phyloP scores from a whole-genome alignment of 2,329 filamentous ascomycete species.

The Colletotrichum falcatum region DNA sequence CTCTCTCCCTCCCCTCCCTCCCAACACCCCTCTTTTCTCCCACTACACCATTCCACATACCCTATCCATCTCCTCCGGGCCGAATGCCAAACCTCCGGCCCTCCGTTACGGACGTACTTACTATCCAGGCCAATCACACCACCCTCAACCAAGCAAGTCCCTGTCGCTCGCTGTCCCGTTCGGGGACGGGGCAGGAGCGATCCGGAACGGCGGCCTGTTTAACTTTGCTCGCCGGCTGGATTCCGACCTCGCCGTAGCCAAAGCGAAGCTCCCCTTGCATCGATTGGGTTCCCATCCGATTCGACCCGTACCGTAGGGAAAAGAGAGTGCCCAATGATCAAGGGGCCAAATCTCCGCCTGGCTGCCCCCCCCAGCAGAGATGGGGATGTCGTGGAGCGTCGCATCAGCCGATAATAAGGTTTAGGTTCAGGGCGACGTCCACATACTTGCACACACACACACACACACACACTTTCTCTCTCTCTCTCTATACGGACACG shows the following conservation, averaged over 20 bases:
- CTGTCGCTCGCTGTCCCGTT: background rate
- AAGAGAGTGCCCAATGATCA: background rate
- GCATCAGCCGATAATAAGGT: background rate
- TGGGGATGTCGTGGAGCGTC: background rate
- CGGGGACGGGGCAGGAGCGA: background rate
- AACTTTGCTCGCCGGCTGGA: background rate
- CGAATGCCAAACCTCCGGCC: slow-evolving; percentile 2
- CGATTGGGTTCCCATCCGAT: background rate
- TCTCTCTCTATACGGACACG: background rate
- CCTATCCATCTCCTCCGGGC: background rate
- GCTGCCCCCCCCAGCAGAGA: background rate
- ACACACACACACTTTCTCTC: background rate
- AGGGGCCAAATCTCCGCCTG: background rate
- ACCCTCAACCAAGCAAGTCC: background rate
- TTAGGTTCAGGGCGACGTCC: background rate
- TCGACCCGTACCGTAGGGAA: background rate
- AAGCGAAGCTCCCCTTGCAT: background rate
- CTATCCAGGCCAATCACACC: background rate
- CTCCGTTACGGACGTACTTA: slow-evolving; percentile 36
- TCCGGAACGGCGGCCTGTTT: background rate
- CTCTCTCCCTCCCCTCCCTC: background rate
- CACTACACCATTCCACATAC: background rate
- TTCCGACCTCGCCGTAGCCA: background rate
- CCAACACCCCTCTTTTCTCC: background rate
- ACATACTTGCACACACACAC: background rate